Evolutionary conservation across 129 eudicot genomes (phyloP).

Genomic region (Deinandra increscens): DNA sequence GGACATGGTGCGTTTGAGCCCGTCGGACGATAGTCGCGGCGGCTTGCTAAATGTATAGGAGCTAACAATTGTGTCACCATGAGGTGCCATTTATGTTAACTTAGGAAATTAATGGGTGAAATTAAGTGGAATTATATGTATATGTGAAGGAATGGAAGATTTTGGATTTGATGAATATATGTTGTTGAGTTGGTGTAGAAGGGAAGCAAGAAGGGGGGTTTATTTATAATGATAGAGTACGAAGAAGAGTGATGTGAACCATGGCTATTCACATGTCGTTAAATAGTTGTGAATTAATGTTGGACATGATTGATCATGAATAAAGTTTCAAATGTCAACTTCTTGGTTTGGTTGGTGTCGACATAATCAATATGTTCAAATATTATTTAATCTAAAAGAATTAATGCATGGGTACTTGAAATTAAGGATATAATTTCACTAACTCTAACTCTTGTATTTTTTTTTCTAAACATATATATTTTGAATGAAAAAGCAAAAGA

Average conservation of each 20-base stretch:
- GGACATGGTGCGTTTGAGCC: slow-evolving; percentile 58
- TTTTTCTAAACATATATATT: too few relatives aligned
- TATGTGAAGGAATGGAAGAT: too few relatives aligned
- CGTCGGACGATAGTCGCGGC: slow-evolving; percentile 49
- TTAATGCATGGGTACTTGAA: slow-evolving; percentile 20
- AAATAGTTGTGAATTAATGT: slow-evolving; percentile 18
- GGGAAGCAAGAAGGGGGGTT: slow-evolving; percentile 29
- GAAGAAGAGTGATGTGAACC: slow-evolving; percentile 38
- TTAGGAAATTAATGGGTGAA: not conserved
- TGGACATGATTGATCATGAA: slow-evolving; percentile 36
- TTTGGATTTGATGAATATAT: slow-evolving; percentile 17
- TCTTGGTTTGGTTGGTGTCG: slow-evolving; percentile 32
- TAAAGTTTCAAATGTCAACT: slow-evolving; percentile 32
- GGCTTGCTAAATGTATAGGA: slow-evolving; percentile 39
- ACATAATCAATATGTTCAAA: slow-evolving; percentile 23
- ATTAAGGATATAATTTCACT: slow-evolving; percentile 7
- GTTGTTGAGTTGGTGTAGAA: slow-evolving; percentile 32
- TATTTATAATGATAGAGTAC: slow-evolving; percentile 35
- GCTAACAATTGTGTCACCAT: slow-evolving; percentile 44
- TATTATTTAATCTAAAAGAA: slow-evolving; percentile 23
- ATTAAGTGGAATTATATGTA: not conserved
- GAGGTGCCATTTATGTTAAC: slow-evolving; percentile 49
- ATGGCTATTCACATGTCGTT: slow-evolving; percentile 38
- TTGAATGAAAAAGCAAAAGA: too few relatives aligned
- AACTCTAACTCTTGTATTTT: not conserved